Percentiles rank a stretch among this genome's conserved stretches.
Conservation (phyloP, 805 yeast species). For the Wilhelminamyces savonicus region DNA sequence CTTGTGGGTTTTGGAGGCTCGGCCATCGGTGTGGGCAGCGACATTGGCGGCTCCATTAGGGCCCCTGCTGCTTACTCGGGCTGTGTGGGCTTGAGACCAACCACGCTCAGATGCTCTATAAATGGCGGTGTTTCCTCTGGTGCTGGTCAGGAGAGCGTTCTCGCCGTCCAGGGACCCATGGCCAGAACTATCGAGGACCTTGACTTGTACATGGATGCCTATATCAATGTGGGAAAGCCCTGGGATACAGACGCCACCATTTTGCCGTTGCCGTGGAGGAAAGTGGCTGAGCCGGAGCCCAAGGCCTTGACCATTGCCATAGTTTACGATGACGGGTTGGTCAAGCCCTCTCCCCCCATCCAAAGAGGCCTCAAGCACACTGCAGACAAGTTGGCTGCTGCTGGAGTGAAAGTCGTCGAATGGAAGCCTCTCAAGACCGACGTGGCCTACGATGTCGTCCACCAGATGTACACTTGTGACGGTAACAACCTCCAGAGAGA, state of each 20-base stretch:
- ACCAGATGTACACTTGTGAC: constrained; percentile 55
- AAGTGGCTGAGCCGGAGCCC: constrained; percentile 34
- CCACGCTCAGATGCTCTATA: constrained; percentile 44
- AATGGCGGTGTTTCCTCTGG: constrained; percentile 48
- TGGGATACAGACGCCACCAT: constrained; percentile 48
- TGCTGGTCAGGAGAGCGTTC: constrained; percentile 60
- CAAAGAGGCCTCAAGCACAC: constrained; percentile 45
- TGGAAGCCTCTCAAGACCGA: constrained; percentile 54
- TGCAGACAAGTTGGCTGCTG: constrained; percentile 46
- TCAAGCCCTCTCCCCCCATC: constrained; percentile 64
- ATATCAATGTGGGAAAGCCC: constrained; percentile 58
- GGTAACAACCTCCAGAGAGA: constrained; percentile 56
- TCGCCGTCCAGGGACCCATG: constrained; percentile 65
- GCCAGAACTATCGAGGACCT: constrained; percentile 60
- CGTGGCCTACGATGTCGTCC: constrained; percentile 54
- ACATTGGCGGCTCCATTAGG: constrained; percentile 68
- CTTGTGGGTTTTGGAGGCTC: constrained; percentile 54
- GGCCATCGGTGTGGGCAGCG: constrained; percentile 61
- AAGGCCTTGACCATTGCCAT: constrained; percentile 51
- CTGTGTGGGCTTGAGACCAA: constrained; percentile 56
- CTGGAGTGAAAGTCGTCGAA: constrained; percentile 52
- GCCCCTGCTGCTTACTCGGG: constrained; percentile 65
- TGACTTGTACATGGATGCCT: constrained; percentile 59
- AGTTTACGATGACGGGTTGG: constrained; percentile 58
- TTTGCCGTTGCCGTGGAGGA: constrained; percentile 49